These are phyloP conservation scores for Peziza echinospora DNA, from an alignment of 495 filamentous ascomycete species.

Conservation along the genomic window DNA sequence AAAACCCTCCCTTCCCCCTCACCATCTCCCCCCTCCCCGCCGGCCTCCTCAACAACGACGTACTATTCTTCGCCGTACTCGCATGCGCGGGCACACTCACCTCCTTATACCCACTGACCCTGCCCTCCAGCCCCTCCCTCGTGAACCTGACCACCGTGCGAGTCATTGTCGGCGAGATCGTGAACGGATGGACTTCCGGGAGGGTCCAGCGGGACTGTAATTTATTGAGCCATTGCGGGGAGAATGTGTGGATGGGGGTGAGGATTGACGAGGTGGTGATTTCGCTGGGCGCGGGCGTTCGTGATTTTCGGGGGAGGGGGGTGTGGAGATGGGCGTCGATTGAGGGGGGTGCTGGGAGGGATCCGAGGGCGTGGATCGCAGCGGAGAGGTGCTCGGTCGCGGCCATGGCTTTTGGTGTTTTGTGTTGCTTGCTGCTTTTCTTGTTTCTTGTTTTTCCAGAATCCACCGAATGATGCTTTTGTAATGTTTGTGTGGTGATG, in stretches of 20 bases:
- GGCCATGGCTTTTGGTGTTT: no score
- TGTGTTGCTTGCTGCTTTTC: no score
- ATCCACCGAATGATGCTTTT: no score
- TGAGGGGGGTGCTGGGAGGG: no score
- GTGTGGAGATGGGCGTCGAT: no score
- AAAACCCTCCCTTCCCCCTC: constrained; percentile 83
- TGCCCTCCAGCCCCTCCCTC: constrained; percentile 77
- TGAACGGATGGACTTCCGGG: constrained; percentile 47
- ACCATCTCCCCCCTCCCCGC: constrained; percentile 81
- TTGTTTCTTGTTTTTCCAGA: no score
- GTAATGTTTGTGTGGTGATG: no score
- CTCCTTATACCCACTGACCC: constrained; percentile 84
- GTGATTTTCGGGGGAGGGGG: no score
- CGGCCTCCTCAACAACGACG: constrained; percentile 69
- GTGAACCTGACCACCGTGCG: constrained; percentile 81
- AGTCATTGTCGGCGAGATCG: constrained; percentile 83
- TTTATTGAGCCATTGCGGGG: constrained; percentile 60
- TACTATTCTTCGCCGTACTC: constrained; percentile 90
- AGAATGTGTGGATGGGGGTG: constrained; percentile 54
- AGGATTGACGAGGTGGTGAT: no score
- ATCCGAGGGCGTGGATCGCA: no score
- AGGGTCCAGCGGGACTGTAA: constrained; percentile 80
- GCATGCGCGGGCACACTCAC: constrained; percentile 79
- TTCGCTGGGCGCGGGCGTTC: no score
- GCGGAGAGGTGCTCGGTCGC: no score